phyloP scores from a whole-genome alignment of 2,329 filamentous ascomycete species.

The Exophiala xenobiotica region DNA sequence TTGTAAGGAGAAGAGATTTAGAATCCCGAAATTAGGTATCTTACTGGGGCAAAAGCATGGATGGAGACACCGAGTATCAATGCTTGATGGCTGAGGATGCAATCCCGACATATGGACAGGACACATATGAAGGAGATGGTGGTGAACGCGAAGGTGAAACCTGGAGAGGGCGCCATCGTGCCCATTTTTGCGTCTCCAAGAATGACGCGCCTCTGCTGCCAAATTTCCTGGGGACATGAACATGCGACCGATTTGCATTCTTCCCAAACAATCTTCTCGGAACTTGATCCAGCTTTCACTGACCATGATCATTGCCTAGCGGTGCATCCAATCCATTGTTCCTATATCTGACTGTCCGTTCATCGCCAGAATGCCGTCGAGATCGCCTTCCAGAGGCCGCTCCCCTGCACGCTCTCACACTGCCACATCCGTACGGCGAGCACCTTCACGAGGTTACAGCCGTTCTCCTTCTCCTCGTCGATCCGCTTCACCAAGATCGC shows the following conservation, averaged over 20 bases:
- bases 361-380: constrained; percentile 23
- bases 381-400: constrained; percentile 28
- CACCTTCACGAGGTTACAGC: constrained; percentile 21
- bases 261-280: neutral
- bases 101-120: no score
- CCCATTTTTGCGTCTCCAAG: no score
- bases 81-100: no score
- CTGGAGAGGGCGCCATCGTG: no score
- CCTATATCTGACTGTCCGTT: neutral
- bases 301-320: neutral
- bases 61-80: no score
- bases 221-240: constrained; percentile 2
- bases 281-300: neutral
- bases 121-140: no score
- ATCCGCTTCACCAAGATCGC: constrained; percentile 39
- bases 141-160: no score
- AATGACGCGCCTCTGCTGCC: neutral
- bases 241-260: neutral
- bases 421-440: constrained; percentile 23
- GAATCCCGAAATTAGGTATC: no score
- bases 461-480: constrained; percentile 34
- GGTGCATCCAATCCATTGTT: neutral
- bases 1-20: no score
- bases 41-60: no score
- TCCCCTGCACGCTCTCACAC: constrained; percentile 29